Evolutionary conservation across 2,329 filamentous ascomycete genomes (phyloP).

Genomic region (Cladosporium sp.): DNA sequence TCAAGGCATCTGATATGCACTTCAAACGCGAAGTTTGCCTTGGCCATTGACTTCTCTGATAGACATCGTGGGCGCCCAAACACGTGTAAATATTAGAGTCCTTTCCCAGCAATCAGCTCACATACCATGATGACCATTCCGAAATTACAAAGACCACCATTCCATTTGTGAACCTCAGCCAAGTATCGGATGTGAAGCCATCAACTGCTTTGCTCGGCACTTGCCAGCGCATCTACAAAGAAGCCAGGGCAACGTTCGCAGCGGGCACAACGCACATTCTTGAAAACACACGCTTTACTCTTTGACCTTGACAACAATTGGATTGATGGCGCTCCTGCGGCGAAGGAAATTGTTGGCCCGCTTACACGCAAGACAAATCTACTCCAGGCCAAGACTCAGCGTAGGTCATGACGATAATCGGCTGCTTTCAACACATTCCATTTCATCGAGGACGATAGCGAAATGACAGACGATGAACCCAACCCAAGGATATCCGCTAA

Average conservation of each 20-base stretch:
- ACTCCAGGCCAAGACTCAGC: neutral
- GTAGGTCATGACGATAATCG: neutral
- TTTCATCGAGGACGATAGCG: neutral
- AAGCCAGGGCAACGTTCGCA: neutral
- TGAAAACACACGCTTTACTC: neutral
- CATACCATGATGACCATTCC: neutral
- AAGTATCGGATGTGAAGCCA: neutral
- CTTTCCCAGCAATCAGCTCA: neutral
- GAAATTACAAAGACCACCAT: neutral
- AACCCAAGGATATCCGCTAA: neutral
- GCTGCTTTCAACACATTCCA: neutral
- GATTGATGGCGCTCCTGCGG: neutral
- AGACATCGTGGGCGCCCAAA: neutral
- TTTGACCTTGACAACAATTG: neutral
- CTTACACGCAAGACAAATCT: neutral
- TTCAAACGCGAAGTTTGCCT: neutral
- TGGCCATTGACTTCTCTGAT: neutral
- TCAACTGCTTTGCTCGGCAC: neutral
- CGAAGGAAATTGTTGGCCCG: neutral
- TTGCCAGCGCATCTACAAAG: neutral
- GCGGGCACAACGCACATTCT: neutral
- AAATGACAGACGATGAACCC: neutral
- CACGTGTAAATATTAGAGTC: neutral
- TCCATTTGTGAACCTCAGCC: neutral
- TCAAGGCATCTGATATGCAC: neutral